A percentile compares a stretch with the other conserved stretches of the same genome.
Evolutionary conservation across 768 basidiomycete species (phyloP).

Genomic region (Trametes gibbosa): DNA sequence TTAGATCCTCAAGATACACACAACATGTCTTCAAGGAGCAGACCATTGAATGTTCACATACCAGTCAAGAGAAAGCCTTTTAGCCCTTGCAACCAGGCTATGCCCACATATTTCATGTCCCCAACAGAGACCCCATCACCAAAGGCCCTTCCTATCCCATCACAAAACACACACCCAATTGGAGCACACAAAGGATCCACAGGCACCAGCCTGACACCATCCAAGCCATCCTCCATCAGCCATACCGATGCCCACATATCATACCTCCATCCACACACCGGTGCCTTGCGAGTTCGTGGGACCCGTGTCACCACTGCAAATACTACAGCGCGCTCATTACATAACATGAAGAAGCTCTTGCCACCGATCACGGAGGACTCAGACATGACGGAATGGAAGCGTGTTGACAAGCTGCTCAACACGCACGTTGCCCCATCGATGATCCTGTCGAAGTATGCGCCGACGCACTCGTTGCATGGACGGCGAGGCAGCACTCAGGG

Average conservation of each 20-base stretch:
- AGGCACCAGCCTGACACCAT: too few species aligned
- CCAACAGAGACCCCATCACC: too few species aligned
- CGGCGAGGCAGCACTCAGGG: not conserved
- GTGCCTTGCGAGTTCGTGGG: not conserved
- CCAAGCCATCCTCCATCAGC: not conserved
- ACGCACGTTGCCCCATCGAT: conserved; percentile 15
- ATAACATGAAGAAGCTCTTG: not conserved
- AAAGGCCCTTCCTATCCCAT: too few species aligned
- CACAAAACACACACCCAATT: too few species aligned
- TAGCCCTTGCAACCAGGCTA: too few species aligned
- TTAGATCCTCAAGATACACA: not conserved
- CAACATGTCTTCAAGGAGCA: too few species aligned
- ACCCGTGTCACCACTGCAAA: not conserved
- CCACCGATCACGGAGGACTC: conserved; percentile 5
- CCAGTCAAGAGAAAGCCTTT: too few species aligned
- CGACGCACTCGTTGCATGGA: not conserved
- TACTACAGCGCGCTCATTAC: not conserved
- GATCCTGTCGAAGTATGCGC: conserved; percentile 4
- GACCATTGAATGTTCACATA: too few species aligned
- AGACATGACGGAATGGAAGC: conserved; percentile 3
- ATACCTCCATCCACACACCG: not conserved
- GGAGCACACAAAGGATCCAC: too few species aligned
- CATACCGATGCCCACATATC: not conserved
- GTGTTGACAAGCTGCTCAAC: conserved; percentile 12
- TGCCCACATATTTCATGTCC: too few species aligned